Base-by-base conservation (phyloP, 2,329 filamentous ascomycete genomes). In the Clarireedia hainanense region DNA sequence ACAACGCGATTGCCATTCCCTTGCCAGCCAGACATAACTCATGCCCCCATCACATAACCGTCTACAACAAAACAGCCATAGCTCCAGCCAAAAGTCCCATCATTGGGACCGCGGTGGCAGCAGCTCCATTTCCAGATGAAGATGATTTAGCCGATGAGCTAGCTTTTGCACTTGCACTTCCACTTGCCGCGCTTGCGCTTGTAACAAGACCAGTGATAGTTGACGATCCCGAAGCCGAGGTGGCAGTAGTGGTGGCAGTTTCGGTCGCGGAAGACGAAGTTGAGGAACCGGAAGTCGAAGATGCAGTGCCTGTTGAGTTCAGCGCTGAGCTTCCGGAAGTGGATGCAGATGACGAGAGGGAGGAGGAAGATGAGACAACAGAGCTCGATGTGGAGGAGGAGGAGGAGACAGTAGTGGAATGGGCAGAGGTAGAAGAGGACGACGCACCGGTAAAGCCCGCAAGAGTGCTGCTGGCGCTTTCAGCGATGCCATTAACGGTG, bases 361-460 rank as follows among this genome's bases (percentile, higher is more conserved):
- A 12, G 2, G 45, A 39, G 24, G 51, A 24, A 14, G 45, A 37
- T 2, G 51, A 27, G 10, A 17, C 9, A 5, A 39, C 9, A 2
- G 52, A 48, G 34, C 49, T 51, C 23, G 51, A 54, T 9, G 46
- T 17, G n/a, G 47, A 45, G 3, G 27, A 30, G 27, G 50, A 36
- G 36, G 15, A n/a, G 15, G 51, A 54, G 15, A 20, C 17, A 37
- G 40, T 5, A 5, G 45, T 27, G 24, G 51, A 37, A 14, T 34
- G 39, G 3, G 43, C 17, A n/a, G 40, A 45, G 10, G 27, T 27
- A 4, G 52, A 36, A 14, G 53, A 47, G 17, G 53, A 20, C 6
- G 48, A 50, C 48, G 53, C 53, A 56, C 53, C 53, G 30, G 53
- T 56, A n/a, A 52, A 56, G 45, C 53, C 53, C 30, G 40, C 53